Conservation (phyloP, 2,329 filamentous ascomycete genomes). For the Mycosphaerella arachidis region DNA sequence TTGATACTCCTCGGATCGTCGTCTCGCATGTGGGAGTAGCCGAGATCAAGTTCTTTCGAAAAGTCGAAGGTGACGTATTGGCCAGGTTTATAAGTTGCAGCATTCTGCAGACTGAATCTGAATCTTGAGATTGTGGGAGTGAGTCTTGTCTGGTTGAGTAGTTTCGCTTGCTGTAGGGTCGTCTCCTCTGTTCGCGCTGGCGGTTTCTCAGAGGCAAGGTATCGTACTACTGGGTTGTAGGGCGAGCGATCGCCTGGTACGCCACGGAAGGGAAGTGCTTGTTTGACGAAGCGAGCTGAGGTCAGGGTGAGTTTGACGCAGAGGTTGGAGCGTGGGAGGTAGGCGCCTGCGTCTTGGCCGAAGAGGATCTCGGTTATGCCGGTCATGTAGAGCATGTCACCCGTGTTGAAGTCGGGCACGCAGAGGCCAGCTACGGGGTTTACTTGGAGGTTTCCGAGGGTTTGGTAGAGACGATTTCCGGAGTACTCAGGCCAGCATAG, state of each 20-base stretch:
- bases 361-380: conserved; percentile 64
- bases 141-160: conserved; percentile 57
- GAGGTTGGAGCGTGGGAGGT: conserved; percentile 67
- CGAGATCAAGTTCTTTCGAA: conserved; percentile 60
- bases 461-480: conserved; percentile 79
- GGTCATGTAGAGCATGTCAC: conserved; percentile 69
- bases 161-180: conserved; percentile 44
- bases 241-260: conserved; percentile 58
- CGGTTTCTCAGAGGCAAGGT: conserved; percentile 56
- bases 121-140: conserved; percentile 66
- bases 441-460: conserved; percentile 67
- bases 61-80: conserved; percentile 78
- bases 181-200: conserved; percentile 11
- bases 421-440: conserved; percentile 65
- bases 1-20: conserved; percentile 75
- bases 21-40: conserved; percentile 80
- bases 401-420: conserved; percentile 69
- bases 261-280: conserved; percentile 66
- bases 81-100: conserved; percentile 57
- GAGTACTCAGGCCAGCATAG: conserved; percentile 80
- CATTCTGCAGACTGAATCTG: conserved; percentile 47
- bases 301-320: conserved; percentile 64
- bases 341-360: conserved; percentile 55
- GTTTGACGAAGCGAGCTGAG: conserved; percentile 57
- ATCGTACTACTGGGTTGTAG: conserved; percentile 72